Evolutionary conservation across 2,329 filamentous ascomycete species (phyloP).

Genomic region (Aspergillus transmontanensis): DNA sequence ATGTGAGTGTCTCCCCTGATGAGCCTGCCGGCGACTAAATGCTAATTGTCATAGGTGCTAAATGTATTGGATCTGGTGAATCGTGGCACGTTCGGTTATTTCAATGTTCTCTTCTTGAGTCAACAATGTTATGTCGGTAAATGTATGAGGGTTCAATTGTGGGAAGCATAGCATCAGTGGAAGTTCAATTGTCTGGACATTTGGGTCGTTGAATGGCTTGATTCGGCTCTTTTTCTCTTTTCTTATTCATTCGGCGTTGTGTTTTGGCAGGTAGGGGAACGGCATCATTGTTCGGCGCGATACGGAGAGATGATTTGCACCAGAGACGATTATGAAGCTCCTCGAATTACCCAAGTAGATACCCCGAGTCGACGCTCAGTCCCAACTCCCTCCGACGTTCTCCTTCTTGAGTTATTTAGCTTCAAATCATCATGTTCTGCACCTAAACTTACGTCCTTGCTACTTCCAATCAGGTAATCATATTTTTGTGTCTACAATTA

Average conservation of each 20-base stretch:
- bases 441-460: neutral
- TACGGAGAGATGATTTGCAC: slow-evolving; percentile 42
- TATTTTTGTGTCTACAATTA: neutral
- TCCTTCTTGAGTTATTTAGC: slow-evolving; percentile 19
- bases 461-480: neutral
- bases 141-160: slow-evolving; percentile 25
- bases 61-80: slow-evolving; percentile 13
- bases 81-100: slow-evolving; percentile 15
- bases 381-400: slow-evolving; percentile 37
- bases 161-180: slow-evolving; percentile 35
- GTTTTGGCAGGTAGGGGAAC: slow-evolving; percentile 41
- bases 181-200: slow-evolving; percentile 30
- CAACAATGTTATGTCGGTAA: slow-evolving; percentile 22
- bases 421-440: slow-evolving; percentile 4
- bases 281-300: slow-evolving; percentile 44
- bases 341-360: slow-evolving; percentile 51
- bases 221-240: slow-evolving; percentile 17
- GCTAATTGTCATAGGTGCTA: slow-evolving; percentile 37
- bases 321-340: slow-evolving; percentile 44
- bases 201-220: slow-evolving; percentile 23
- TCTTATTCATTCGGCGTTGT: slow-evolving; percentile 35
- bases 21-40: slow-evolving; percentile 7
- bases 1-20: slow-evolving; percentile 46
- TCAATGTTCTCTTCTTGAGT: slow-evolving; percentile 19
- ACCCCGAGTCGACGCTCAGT: slow-evolving; percentile 54